phyloP scores from a whole-genome alignment of 495 filamentous ascomycete genomes.

The Daldinia concentrica region DNA sequence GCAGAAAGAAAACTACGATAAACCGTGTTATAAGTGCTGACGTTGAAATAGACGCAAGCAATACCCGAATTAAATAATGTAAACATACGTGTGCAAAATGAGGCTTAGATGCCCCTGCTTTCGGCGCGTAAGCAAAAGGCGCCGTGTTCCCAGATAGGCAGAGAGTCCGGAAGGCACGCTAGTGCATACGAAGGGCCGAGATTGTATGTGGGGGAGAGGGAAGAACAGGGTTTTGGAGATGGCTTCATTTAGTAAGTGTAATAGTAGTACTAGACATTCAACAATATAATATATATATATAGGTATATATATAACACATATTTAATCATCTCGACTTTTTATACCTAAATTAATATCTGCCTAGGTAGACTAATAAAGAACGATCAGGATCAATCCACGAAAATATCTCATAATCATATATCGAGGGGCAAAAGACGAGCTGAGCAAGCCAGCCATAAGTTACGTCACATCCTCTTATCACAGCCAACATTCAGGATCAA shows the following conservation, averaged over 20 bases:
- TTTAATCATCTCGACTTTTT: not conserved
- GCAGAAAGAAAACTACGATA: not conserved
- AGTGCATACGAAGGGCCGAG: not conserved
- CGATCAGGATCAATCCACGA: not conserved
- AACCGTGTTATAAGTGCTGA: not conserved
- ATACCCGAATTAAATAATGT: not conserved
- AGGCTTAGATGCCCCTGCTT: not conserved
- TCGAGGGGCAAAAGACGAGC: not conserved
- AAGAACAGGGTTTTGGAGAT: not conserved
- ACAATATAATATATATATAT: no score
- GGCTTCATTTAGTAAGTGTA: not conserved
- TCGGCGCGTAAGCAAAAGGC: not conserved
- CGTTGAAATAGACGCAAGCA: not conserved
- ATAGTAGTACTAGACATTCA: not conserved
- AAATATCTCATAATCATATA: not conserved
- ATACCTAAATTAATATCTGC: not conserved
- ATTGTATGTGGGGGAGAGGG: not conserved
- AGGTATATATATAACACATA: not conserved
- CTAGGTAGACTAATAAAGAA: not conserved
- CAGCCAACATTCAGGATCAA: not conserved
- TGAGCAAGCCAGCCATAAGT: not conserved
- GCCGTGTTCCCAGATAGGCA: not conserved
- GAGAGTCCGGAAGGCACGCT: not conserved
- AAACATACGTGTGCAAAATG: not conserved
- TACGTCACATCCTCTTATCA: not conserved